Evolutionary conservation across 306 rosid genomes (phyloP), one percentile per base, ranked within the genome.

Genomic region (Cajanus cajan): DNA sequence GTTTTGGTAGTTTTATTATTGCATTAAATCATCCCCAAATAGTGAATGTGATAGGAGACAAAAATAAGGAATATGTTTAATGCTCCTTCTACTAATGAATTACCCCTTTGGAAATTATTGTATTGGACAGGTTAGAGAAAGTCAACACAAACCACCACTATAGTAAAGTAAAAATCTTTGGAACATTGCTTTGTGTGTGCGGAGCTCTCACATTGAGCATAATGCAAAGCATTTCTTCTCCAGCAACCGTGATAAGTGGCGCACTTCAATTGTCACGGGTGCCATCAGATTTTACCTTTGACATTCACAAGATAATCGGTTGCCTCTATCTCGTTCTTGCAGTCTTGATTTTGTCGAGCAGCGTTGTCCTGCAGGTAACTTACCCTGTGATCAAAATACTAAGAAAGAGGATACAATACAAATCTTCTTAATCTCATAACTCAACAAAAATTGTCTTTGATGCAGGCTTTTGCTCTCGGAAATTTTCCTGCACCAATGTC

Each of bases 401-500:
- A 39, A 50, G 9, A 33, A 24, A 19, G 14, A 73, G 8, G 15
- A 67, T 45, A 51, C 18, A 31, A 21, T 45, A 51, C 24, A 22
- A 21, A 31, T 66, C 8, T 24, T 13, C n/a, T 74, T 21, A 31
- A 22, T 77, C 72, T 69, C 31, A 7, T 12, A 7, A 45, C 65
- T 33, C 4, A 36, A 25, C 10, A 39, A 22, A 36, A 44, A 15
- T 14, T 70, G 24, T 57, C 64, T 73, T 7, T 52, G 8, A 25
- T 57, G 50, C 78, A 91, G 97, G 96, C 97, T 69, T 82, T 86
- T 58, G 83, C 89, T 12, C 85, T 94, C 51, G 80, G 84, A 36
- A 89, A 86, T 52, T 90, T 94, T 85, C 96, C 98, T 7, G 97
- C 97, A 51, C 98, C 98, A 0, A 77, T 94, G 83, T 86, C 97